Evolutionary conservation across 495 filamentous ascomycete species (phyloP), one percentile per base, ranked within the genome.

Genomic region (Pyrenopolyporus hunteri): DNA sequence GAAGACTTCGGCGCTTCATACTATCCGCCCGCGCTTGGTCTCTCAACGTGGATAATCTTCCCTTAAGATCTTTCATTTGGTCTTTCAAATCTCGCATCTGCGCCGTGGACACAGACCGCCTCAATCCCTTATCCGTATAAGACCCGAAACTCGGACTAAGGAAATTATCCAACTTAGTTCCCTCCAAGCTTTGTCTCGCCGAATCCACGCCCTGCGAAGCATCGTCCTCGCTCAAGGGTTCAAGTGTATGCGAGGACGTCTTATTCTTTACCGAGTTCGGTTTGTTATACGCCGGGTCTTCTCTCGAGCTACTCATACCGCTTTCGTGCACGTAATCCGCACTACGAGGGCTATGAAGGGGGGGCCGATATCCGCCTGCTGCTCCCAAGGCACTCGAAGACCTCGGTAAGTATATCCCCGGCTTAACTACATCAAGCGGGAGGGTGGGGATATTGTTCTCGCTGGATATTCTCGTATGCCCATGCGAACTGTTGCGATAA

Each of bases 1-100:
- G 91, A 47, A 95, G 69, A 70, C 93, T 97, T 43, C 89, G 85
- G 36, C 94, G 83, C 59, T 89, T 88, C 59, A 96, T 73, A 57
- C 82, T 90, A 64, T 97, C 94, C 57, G 89, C 89, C 43, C 89
- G 84, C 4, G 89, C 88, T 70, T 92, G 89, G 62, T 92, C 85
- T 57, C 93, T 86, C 26, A 98, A 74, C 8, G 80, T 88, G 3
- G 93, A 96, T 16, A 98, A 90, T 63, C 92, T 90, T 45, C 93
- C 94, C 66, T 93, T 92, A 19, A 98, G 78, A 61, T 92, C 92
- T 63, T 93, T 87, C 89, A 98, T 94, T 76, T 98, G 92, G 60
- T 93, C 89, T 47, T 90, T 89, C 11, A 98, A 79, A 68, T 91
- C 89, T 19, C 89, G 84, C 74, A 96, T 91, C 66, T 92, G 89